Evolutionary conservation across 352 stramenopile species (phyloP).

Genomic region (Salisapilia sapeloensis): DNA sequence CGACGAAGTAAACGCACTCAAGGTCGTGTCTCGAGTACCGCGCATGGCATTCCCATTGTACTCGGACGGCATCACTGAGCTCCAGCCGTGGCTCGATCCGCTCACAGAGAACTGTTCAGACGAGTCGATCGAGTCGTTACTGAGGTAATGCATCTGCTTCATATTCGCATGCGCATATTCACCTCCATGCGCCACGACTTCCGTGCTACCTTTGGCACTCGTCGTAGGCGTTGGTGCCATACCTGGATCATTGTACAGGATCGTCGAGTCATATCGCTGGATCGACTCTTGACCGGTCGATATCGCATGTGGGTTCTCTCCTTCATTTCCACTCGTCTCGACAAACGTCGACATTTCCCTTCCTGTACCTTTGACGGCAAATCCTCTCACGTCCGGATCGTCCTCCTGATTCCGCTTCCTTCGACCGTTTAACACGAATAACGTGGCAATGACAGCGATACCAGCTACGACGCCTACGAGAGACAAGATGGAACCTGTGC

Average conservation of each 20-base stretch:
- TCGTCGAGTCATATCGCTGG: no score
- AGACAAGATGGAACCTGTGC: conserved; percentile 40
- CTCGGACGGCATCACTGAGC: conserved; percentile 55
- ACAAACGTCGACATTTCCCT: no score
- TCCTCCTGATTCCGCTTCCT: conserved; percentile 34
- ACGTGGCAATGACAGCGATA: conserved; percentile 25
- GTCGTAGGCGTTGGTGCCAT: no score
- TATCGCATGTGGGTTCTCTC: no score
- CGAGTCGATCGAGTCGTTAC: conserved; percentile 10
- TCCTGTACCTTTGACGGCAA: no score
- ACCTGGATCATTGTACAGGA: no score
- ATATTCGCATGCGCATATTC: no score
- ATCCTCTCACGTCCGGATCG: conserved; percentile 26
- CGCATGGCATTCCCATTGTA: conserved; percentile 16
- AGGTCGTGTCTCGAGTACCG: conserved; percentile 45
- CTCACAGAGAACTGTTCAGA: conserved; percentile 24
- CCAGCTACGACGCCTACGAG: conserved; percentile 54
- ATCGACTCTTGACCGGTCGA: no score
- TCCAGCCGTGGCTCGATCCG: conserved; percentile 45
- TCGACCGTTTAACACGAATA: conserved; percentile 42
- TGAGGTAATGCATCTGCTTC: conserved; percentile 4
- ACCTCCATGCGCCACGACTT: no score
- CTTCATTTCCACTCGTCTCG: no score
- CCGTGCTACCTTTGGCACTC: no score
- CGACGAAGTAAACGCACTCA: conserved; percentile 33